A percentile compares a stretch with the other conserved stretches of the same genome.
phyloP scores from a whole-genome alignment of 2,329 filamentous ascomycete genomes.

The Cercospora citrullina region DNA sequence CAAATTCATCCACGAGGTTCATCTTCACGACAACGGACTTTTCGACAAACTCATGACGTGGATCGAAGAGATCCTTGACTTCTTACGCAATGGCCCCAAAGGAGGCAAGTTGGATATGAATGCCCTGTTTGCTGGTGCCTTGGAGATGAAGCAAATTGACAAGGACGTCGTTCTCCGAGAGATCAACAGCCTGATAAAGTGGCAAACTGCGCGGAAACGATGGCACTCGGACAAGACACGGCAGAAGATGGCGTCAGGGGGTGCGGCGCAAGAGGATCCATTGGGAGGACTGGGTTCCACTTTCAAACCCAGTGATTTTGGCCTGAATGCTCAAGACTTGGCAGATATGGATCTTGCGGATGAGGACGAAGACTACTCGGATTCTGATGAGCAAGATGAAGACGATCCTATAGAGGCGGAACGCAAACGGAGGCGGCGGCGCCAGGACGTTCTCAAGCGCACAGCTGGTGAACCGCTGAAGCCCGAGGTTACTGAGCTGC shows the following conservation, averaged over 20 bases:
- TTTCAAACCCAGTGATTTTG: constrained; percentile 85
- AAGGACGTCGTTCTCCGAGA: constrained; percentile 72
- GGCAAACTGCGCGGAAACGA: constrained; percentile 94
- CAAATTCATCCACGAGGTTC: constrained; percentile 98
- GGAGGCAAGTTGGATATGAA: constrained; percentile 93
- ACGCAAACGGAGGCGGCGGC: constrained; percentile 71
- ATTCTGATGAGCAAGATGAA: constrained; percentile 69
- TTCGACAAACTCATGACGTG: constrained; percentile 96
- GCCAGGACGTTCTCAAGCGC: constrained; percentile 68
- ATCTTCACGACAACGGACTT: constrained; percentile 92
- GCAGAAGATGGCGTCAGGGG: constrained; percentile 96
- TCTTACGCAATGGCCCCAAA: constrained; percentile 77
- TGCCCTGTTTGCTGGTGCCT: constrained; percentile 79
- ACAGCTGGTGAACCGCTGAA: constrained; percentile 42
- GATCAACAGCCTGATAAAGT: constrained; percentile 81
- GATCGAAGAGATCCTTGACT: constrained; percentile 94
- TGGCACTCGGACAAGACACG: constrained; percentile 98
- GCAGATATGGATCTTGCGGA: constrained; percentile 83
- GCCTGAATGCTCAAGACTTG: constrained; percentile 81
- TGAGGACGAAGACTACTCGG: constrained; percentile 64
- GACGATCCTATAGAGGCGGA: constrained; percentile 88
- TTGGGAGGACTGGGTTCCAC: constrained; percentile 54
- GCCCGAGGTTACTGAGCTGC: constrained; percentile 38
- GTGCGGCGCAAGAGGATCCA: constrained; percentile 49
- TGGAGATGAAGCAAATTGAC: constrained; percentile 67